Evolutionary conservation across 176 grass and related monocot species (phyloP), one percentile per base, ranked within the genome.

Genomic region (Musa beccarii): DNA sequence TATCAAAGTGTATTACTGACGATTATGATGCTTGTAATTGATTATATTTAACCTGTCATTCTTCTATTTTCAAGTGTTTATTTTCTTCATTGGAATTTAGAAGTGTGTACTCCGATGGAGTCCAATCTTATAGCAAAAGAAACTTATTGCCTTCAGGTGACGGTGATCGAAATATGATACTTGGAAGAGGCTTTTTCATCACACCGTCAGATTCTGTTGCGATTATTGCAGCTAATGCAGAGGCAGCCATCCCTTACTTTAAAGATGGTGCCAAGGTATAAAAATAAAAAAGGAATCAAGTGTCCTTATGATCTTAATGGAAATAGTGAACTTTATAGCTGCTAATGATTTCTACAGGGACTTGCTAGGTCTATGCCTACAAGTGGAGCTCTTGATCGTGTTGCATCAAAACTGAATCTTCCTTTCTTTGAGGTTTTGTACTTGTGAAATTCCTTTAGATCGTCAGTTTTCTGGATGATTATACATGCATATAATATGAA

Each of bases 321-420:
- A 43, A 4, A 43, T 43, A 43, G 34, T 43, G 34, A 43, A 43
- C 34, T 43, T 43, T 43, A 43, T 43, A 43, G 4, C 4, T 43
- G 34, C 4, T 43, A 43, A 43, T 43, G 34, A 43, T 43, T 80
- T 28, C 66, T 80, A 65, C 74, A 96, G 92, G 92, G 92, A 70
- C 89, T 96, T 80, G 92, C 92, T 65, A 84, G 92, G 82, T 96
- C 92, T 77, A 96, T 96, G 92, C 92, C 92, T 29, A 96, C 92
- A 21, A 96, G 92, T 87, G 87, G 87, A 69, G 92, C 92, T 71
- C 85, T 92, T 76, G 92, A 96, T 52, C 85, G 87, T 11, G 92
- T 96, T 51, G 92, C 92, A 7, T 54, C 82, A 51, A 87, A 88
- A 87, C 76, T 96, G 72, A 87, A 87, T 57, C 73, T 96, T 84